These are phyloP conservation scores for Umbilicaria muhlenbergii DNA, from an alignment of 495 filamentous ascomycete species.

Conservation along the genomic window DNA sequence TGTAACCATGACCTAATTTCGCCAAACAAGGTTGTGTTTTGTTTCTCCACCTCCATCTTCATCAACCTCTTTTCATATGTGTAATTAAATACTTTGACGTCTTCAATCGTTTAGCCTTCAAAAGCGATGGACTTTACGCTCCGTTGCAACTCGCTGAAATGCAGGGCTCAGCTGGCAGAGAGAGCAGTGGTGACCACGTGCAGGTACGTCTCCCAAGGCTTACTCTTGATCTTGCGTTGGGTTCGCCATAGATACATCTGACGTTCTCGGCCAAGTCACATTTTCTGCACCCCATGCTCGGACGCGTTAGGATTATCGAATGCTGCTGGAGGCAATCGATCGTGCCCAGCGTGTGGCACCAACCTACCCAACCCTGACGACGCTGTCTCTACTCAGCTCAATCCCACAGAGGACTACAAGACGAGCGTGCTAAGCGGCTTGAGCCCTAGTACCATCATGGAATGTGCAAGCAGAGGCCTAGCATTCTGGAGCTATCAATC, in stretches of 20 bases:
- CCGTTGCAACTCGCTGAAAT: constrained; percentile 72
- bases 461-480: constrained; percentile 71
- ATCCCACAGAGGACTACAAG: constrained; percentile 87
- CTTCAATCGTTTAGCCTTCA: too few species aligned
- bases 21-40: too few species aligned
- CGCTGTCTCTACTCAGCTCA: constrained; percentile 57
- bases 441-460: constrained; percentile 72
- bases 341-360: constrained; percentile 73
- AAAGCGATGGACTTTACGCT: constrained; percentile 54
- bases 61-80: too few species aligned
- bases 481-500: constrained; percentile 88
- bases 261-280: constrained; percentile 40
- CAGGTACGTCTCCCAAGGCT: constrained; percentile 34
- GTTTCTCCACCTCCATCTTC: too few species aligned
- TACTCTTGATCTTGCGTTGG: background rate
- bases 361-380: constrained; percentile 60
- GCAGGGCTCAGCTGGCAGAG: constrained; percentile 54
- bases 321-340: constrained; percentile 34
- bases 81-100: too few species aligned
- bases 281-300: constrained; percentile 72
- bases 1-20: too few species aligned
- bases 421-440: constrained; percentile 78
- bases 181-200: constrained; percentile 84
- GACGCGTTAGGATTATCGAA: constrained; percentile 48
- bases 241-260: constrained; percentile 5